Evolutionary conservation across 2,329 filamentous ascomycete genomes (phyloP), one percentile per base, ranked within the genome.

Genomic region (Tolypocladium paradoxum): DNA sequence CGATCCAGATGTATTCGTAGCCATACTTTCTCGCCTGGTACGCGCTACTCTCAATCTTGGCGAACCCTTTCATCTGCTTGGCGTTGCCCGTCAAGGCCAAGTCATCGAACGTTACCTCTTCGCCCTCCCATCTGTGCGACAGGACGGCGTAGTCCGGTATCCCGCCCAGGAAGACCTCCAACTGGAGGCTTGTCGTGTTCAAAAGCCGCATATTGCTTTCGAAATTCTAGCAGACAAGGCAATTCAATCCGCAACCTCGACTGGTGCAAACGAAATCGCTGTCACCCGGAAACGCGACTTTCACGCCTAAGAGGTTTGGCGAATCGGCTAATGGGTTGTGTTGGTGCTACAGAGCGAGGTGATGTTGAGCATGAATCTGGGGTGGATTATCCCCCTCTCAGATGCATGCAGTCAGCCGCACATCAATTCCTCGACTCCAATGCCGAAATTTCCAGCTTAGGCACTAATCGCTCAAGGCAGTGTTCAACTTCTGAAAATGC

Each of bases 101-200:
- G 40, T 64, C 60, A 49, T 65, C 59, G 36, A 61, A 61, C 2
- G 58, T 58, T 3, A 62, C 57, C 43, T 67, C 63, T 29, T 56
- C 62, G 9, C 49, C 27, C 38, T 58, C 58, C 64, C 64, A 66
- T 2, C 61, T 65, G 35, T 66, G 64, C 4, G 64, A 66, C 8
- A 66, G 55, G 49, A 66, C 65, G 37, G 63, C 62, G 34, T 64
- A 65, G 1, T 55, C 55, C 2, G 63, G 63, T 27, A 27, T 20
- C 34, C 52, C 48, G 45, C 54, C 55, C 20, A 34, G 45, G 20
- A 56, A 54, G n/a, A 18, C 27, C 29, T 54, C 49, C 20, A 54
- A 22, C n/a, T 35, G 34, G 20, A 52, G 45, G 35, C 20, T 46
- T 4, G 38, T 16, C 7, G 45, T 40, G 18, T 52, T 54, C 34